phyloP scores from a whole-genome alignment of 192 early-diverging fungal genomes.

The Radiomyces spectabilis region DNA sequence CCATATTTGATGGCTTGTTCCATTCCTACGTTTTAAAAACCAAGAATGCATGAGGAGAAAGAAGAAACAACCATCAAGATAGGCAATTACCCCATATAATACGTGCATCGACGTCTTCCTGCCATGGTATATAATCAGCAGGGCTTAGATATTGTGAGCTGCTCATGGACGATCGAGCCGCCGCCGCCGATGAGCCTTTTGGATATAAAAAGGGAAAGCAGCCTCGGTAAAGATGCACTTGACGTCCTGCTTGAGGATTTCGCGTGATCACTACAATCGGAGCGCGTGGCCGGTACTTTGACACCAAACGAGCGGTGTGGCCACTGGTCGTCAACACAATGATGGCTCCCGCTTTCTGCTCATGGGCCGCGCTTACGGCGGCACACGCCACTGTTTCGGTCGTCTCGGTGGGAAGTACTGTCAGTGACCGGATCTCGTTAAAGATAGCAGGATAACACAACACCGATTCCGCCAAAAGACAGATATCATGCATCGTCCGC shows the following conservation, averaged over 20 bases:
- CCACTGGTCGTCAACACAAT: constrained; percentile 90
- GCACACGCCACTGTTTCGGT: constrained; percentile 91
- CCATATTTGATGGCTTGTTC: constrained; percentile 61
- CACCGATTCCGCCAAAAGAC: constrained; percentile 86
- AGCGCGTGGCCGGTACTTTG: constrained; percentile 90
- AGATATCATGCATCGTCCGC: constrained; percentile 90
- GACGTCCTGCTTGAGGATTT: constrained; percentile 61
- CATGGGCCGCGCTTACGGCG: constrained; percentile 77
- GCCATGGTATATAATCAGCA: constrained; percentile 57
- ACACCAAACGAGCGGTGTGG: constrained; percentile 79
- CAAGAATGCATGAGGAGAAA: background rate
- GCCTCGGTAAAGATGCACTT: constrained; percentile 72
- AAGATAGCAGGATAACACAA: constrained; percentile 93
- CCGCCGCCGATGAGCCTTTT: constrained; percentile 20
- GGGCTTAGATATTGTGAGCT: constrained; percentile 28
- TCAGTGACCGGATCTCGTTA: constrained; percentile 75
- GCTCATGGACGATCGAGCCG: background rate
- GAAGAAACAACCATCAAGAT: background rate
- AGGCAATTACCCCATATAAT: constrained; percentile 50
- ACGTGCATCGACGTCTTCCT: constrained; percentile 75
- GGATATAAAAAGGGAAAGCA: constrained; percentile 76
- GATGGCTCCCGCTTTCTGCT: constrained; percentile 80
- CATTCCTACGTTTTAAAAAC: constrained; percentile 37
- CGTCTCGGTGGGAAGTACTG: constrained; percentile 67
- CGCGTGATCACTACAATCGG: constrained; percentile 92